A percentile compares a stretch with the other conserved stretches of the same genome.
phyloP scores from a whole-genome alignment of 2,329 filamentous ascomycete species.

The Dactylellina leptospora region DNA sequence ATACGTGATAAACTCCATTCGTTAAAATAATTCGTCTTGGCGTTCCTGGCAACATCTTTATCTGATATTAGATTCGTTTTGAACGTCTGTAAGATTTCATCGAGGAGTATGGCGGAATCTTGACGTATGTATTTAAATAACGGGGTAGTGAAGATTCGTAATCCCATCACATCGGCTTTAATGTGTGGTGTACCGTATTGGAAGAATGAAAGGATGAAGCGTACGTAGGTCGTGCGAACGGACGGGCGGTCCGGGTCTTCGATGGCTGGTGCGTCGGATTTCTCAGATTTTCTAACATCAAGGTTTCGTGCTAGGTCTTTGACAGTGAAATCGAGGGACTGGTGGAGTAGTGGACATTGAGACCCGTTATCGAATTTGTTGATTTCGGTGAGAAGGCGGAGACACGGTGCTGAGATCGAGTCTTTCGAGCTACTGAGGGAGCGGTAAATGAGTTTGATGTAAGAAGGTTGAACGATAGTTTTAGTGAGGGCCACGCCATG shows the following conservation, averaged over 20 bases:
- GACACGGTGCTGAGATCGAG: constrained; percentile 84
- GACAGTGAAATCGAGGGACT: constrained; percentile 79
- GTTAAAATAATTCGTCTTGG: constrained; percentile 79
- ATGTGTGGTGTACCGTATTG: constrained; percentile 78
- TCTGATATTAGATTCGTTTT: constrained; percentile 78
- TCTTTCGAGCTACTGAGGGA: constrained; percentile 84
- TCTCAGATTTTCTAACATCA: constrained; percentile 65
- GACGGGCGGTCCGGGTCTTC: constrained; percentile 77
- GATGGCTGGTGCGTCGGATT: constrained; percentile 66
- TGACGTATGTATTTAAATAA: constrained; percentile 79
- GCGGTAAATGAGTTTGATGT: constrained; percentile 80
- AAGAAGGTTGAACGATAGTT: constrained; percentile 79
- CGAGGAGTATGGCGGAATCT: constrained; percentile 77
- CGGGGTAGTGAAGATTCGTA: constrained; percentile 73
- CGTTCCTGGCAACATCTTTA: constrained; percentile 73
- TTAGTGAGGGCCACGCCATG: constrained; percentile 81
- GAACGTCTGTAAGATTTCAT: constrained; percentile 77
- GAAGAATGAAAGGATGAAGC: constrained; percentile 80
- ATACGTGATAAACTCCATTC: constrained; percentile 77
- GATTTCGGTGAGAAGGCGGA: constrained; percentile 86
- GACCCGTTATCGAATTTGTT: constrained; percentile 84
- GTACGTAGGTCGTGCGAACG: constrained; percentile 81
- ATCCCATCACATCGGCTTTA: constrained; percentile 82
- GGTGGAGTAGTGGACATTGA: constrained; percentile 78
- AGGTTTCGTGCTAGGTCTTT: constrained; percentile 83